Percentiles rank a stretch among this genome's conserved stretches.
Evolutionary conservation across 345 rosid species (phyloP).

Genomic region (Eucalyptus leucophloia): DNA sequence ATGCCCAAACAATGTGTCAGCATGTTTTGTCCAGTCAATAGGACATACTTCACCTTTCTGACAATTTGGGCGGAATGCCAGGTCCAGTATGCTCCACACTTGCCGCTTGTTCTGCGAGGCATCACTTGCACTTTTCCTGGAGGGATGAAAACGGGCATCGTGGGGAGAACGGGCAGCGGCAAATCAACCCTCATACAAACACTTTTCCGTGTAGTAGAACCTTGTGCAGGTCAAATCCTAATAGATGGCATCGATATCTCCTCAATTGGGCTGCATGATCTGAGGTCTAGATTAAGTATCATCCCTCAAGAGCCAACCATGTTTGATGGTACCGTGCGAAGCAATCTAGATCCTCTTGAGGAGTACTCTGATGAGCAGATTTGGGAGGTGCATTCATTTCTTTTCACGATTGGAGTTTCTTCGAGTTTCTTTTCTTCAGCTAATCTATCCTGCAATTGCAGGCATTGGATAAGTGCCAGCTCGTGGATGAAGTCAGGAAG

Average conservation of each 20-base stretch:
- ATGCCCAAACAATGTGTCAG: neutral
- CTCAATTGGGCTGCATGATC: conserved; percentile 71
- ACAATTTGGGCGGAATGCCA: neutral
- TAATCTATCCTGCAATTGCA: conserved; percentile 1
- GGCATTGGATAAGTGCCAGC: conserved; percentile 92
- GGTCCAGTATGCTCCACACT: conserved; percentile 78
- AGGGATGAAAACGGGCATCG: conserved; percentile 77
- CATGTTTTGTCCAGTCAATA: neutral
- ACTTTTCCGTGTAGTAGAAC: conserved; percentile 79
- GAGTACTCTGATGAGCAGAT: conserved; percentile 77
- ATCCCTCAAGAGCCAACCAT: conserved; percentile 95
- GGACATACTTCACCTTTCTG: neutral
- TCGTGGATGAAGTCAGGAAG: conserved; percentile 80
- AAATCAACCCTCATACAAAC: conserved; percentile 90
- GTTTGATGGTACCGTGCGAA: conserved; percentile 87
- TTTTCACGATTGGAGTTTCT: neutral
- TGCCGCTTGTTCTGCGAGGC: conserved; percentile 85
- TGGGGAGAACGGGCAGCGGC: conserved; percentile 92
- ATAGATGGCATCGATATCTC: conserved; percentile 64
- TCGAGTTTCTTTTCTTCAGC: neutral
- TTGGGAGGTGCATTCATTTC: conserved; percentile 69
- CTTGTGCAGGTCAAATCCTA: conserved; percentile 47
- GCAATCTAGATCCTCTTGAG: conserved; percentile 86
- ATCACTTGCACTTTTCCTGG: conserved; percentile 70
- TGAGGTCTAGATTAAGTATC: conserved; percentile 69